A percentile compares a stretch with the other conserved stretches of the same genome.
Conservation (phyloP, 2,329 filamentous ascomycete species). For the Trichoderma koningiopsis region DNA sequence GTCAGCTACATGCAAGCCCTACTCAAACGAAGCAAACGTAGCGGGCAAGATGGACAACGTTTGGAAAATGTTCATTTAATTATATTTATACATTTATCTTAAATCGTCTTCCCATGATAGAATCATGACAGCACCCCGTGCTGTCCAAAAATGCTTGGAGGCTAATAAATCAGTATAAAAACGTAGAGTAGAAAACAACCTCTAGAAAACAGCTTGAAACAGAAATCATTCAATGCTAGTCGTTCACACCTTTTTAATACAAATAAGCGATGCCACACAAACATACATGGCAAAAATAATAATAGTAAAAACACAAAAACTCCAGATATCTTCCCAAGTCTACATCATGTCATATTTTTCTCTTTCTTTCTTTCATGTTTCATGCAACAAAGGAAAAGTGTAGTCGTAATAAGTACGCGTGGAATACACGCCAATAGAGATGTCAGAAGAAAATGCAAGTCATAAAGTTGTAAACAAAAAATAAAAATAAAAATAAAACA, state of each 20-base stretch:
- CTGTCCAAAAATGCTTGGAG: neutral
- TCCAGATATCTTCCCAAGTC: neutral
- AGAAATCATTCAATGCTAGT: neutral
- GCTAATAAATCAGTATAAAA: neutral
- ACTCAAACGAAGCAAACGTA: neutral
- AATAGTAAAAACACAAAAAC: neutral
- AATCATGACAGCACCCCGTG: neutral
- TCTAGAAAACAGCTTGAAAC: conserved; percentile 2
- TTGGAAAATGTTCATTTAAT: neutral
- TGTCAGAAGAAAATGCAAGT: conserved; percentile 1
- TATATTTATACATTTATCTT: conserved; percentile 12
- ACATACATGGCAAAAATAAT: neutral
- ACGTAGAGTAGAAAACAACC: neutral
- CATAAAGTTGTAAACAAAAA: neutral
- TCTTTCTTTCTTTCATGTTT: conserved; percentile 17
- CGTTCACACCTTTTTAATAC: conserved; percentile 18
- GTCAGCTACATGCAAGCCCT: neutral
- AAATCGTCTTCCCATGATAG: neutral
- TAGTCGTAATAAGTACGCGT: conserved; percentile 13
- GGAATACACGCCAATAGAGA: conserved; percentile 12
- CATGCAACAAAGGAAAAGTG: neutral
- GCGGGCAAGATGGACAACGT: no score
- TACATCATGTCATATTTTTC: conserved; percentile 21
- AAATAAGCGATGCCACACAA: neutral
- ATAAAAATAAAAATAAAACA: neutral